A percentile compares a stretch with the other conserved stretches of the same genome.
Evolutionary conservation across 345 rosid species (phyloP).

Genomic region (Crucihimalaya himalaica): DNA sequence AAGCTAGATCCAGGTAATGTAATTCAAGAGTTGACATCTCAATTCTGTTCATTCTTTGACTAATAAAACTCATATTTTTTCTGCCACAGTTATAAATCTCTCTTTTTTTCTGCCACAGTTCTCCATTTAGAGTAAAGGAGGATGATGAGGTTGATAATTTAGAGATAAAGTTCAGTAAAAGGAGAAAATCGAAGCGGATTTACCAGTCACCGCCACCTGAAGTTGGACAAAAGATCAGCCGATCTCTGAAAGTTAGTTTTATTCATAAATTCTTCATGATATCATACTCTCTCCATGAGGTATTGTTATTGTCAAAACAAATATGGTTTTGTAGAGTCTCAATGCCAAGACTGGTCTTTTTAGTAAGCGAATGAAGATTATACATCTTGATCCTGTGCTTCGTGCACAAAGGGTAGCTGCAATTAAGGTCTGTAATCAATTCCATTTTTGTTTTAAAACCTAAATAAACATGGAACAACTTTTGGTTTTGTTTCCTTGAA

Average conservation of each 20-base stretch:
- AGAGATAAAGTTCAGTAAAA: constrained; percentile 60
- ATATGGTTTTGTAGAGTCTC: constrained; percentile 70
- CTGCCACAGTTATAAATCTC: too few species aligned
- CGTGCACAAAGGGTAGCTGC: constrained; percentile 92
- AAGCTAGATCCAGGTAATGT: constrained; percentile 77
- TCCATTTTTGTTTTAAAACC: neutral
- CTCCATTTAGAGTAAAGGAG: constrained; percentile 74
- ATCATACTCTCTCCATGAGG: neutral
- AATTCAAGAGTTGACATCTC: neutral
- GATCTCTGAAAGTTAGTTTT: constrained; percentile 68
- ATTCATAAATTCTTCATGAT: constrained; percentile 27
- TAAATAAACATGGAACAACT: neutral
- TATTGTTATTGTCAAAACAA: neutral
- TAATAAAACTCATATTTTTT: neutral
- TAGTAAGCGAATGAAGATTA: constrained; percentile 87
- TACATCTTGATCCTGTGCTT: constrained; percentile 80
- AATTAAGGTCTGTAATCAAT: constrained; percentile 61
- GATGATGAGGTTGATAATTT: constrained; percentile 83
- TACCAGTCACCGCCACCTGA: constrained; percentile 76
- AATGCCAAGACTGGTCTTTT: constrained; percentile 94
- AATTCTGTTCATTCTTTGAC: neutral
- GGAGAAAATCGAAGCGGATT: constrained; percentile 66
- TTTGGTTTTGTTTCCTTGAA: neutral
- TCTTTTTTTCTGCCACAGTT: constrained; percentile 44
- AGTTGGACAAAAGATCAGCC: constrained; percentile 83